phyloP scores from a whole-genome alignment of 2,329 filamentous ascomycete species.

The Fusarium nelsonii region DNA sequence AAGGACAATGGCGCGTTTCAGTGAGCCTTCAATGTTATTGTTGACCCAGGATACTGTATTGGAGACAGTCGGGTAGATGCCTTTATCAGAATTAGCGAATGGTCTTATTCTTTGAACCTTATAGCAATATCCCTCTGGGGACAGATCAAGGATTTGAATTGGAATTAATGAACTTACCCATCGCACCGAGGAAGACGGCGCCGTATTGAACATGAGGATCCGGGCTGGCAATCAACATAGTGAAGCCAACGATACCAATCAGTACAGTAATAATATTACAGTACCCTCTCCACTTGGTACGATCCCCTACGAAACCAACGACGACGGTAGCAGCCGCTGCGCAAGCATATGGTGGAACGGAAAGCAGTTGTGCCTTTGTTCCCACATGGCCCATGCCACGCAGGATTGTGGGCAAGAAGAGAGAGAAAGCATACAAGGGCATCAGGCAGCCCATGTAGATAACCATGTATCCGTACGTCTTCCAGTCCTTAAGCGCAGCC shows the following conservation, averaged over 20 bases:
- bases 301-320: conserved; percentile 74
- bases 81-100: conserved; percentile 53
- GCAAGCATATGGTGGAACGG: conserved; percentile 69
- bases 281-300: conserved; percentile 71
- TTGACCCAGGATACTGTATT: conserved; percentile 79
- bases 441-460: conserved; percentile 63
- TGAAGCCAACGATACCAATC: conserved; percentile 74
- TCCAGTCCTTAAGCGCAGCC: conserved; percentile 80
- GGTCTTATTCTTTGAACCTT: too few species aligned
- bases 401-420: conserved; percentile 71
- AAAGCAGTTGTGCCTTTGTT: conserved; percentile 66
- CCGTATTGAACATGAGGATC: conserved; percentile 72
- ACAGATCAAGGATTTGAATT: rapidly evolving
- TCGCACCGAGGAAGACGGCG: conserved; percentile 75
- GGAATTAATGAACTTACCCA: conserved; percentile 4
- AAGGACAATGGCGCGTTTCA: conserved; percentile 77
- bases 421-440: conserved; percentile 65
- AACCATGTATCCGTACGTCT: conserved; percentile 69
- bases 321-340: conserved; percentile 72
- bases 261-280: conserved; percentile 74
- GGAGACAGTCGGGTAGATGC: conserved; percentile 77
- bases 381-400: conserved; percentile 48
- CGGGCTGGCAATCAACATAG: conserved; percentile 70
- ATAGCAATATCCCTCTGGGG: too few species aligned
- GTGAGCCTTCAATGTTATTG: conserved; percentile 73